Evolutionary conservation across 169 alveolate species (phyloP).

Genomic region (Plasmodium ovale): DNA sequence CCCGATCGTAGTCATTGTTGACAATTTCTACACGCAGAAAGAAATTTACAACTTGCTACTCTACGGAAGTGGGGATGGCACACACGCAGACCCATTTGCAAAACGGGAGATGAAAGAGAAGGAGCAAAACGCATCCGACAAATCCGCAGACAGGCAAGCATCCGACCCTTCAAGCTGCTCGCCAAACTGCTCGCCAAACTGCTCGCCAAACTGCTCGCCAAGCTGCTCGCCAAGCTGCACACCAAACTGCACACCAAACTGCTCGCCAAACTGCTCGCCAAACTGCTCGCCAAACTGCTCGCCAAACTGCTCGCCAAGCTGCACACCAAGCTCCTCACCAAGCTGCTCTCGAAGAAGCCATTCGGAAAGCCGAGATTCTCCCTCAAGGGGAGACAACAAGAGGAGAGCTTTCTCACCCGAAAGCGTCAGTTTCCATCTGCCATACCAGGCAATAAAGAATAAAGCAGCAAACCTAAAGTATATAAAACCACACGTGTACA

Average conservation of each 20-base stretch:
- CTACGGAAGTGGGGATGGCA: constrained; percentile 20
- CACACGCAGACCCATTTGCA: background rate
- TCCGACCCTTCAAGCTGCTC: too few species aligned
- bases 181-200: too few species aligned
- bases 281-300: too few species aligned
- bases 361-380: background rate
- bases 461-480: constrained; percentile 39
- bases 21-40: constrained; percentile 66
- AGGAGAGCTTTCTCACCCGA: background rate
- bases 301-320: too few species aligned
- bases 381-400: background rate
- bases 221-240: too few species aligned
- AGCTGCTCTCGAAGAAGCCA: too few species aligned
- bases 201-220: too few species aligned
- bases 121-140: constrained; percentile 23
- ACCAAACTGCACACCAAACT: too few species aligned
- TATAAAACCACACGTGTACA: constrained; percentile 61
- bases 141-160: background rate
- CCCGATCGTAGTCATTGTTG: constrained; percentile 64
- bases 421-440: constrained; percentile 10
- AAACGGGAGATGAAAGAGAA: constrained; percentile 10
- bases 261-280: too few species aligned
- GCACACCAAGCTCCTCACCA: too few species aligned
- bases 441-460: constrained; percentile 25
- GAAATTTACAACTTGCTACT: constrained; percentile 52